phyloP scores from a whole-genome alignment of 2,329 filamentous ascomycete genomes.

The Colletotrichum lentis region DNA sequence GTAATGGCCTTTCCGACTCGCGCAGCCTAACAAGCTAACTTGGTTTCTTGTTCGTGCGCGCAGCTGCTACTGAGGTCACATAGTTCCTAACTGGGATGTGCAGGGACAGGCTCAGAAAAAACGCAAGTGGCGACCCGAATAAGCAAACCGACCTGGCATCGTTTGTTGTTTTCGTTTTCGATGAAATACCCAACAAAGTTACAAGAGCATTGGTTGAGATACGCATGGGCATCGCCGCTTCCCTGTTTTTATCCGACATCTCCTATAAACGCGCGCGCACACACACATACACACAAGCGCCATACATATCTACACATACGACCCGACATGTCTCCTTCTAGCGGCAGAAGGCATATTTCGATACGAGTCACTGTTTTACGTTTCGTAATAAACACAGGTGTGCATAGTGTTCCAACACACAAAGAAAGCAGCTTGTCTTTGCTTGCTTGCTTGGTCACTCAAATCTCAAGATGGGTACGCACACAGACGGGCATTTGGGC shows the following conservation, averaged over 20 bases:
- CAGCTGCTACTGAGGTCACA: constrained; percentile 39
- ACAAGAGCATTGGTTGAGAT: constrained; percentile 23
- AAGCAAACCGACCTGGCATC: constrained; percentile 29
- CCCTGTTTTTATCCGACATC: constrained; percentile 12
- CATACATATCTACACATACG: constrained; percentile 8
- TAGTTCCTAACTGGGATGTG: constrained; percentile 39
- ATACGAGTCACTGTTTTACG: constrained; percentile 9
- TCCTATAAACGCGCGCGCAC: background rate
- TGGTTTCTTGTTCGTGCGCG: constrained; percentile 41
- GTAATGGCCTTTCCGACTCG: constrained; percentile 54
- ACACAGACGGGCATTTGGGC: constrained; percentile 11
- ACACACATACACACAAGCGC: background rate
- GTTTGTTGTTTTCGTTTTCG: constrained; percentile 17
- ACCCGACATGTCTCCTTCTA: constrained; percentile 16
- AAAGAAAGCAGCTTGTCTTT: background rate
- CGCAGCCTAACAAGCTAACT: constrained; percentile 51
- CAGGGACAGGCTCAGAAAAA: constrained; percentile 40
- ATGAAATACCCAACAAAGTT: constrained; percentile 35
- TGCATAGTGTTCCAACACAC: constrained; percentile 14
- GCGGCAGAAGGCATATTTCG: constrained; percentile 14
- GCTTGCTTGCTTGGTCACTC: constrained; percentile 1
- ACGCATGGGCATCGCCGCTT: constrained; percentile 14
- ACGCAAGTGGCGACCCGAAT: constrained; percentile 39
- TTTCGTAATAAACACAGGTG: constrained; percentile 14
- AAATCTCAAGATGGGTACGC: constrained; percentile 17